Conservation (phyloP, 139 green algal species). For the Desmodesmus armatus region DNA sequence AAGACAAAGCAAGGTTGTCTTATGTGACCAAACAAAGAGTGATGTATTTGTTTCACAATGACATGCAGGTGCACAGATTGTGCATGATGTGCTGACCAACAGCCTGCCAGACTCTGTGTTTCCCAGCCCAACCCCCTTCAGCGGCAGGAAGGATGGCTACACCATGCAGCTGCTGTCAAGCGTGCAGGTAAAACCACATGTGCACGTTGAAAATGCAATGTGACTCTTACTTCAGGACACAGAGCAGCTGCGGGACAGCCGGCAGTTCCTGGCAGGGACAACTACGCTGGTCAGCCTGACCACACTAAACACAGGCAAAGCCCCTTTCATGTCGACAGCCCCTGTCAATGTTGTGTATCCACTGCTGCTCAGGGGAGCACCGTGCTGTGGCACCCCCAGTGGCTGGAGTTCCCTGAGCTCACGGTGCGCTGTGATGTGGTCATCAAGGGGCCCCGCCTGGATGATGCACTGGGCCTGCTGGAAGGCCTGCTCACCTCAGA, state of each 20-base stretch:
- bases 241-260: too few species aligned
- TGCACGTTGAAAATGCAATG: not conserved
- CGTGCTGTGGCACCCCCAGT: conserved; percentile 54
- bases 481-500: conserved; percentile 49
- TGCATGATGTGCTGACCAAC: conserved; percentile 52
- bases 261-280: too few species aligned
- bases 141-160: conserved; percentile 44
- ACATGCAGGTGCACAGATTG: conserved; percentile 46
- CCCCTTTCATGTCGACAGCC: too few species aligned
- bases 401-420: conserved; percentile 62
- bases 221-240: too few species aligned
- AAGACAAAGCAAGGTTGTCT: too few species aligned
- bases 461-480: conserved; percentile 58
- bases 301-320: too few species aligned
- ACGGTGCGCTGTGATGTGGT: conserved; percentile 52
- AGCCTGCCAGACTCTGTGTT: conserved; percentile 62
- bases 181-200: conserved; percentile 62
- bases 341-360: not conserved
- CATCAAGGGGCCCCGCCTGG: conserved; percentile 43
- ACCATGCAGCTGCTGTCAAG: conserved; percentile 53
- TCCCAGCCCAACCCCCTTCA: conserved; percentile 41
- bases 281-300: too few species aligned
- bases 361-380: conserved; percentile 41
- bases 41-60: too few species aligned
- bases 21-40: too few species aligned